Percentiles rank a stretch among this genome's conserved stretches.
Evolutionary conservation across 2,329 filamentous ascomycete species (phyloP).

Genomic region (Neurospora sp.): DNA sequence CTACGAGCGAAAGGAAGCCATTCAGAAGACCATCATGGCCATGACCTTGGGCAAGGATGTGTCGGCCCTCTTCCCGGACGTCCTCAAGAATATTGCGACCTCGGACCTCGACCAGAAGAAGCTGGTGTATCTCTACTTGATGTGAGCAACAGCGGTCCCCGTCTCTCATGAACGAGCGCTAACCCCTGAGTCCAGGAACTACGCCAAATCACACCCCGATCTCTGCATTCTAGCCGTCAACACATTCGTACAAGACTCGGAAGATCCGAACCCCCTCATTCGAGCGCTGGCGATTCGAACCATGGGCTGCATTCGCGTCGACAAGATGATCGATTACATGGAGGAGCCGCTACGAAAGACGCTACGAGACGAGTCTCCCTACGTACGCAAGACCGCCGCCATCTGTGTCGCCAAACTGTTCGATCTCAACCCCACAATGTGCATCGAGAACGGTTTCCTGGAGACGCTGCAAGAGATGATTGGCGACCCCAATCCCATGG

Average conservation of each 20-base stretch:
- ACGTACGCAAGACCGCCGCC: slow-evolving; percentile 94
- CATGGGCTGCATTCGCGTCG: slow-evolving; percentile 96
- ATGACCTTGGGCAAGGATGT: slow-evolving; percentile 99
- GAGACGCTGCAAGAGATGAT: slow-evolving; percentile 92
- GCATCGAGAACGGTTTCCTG: slow-evolving; percentile 92
- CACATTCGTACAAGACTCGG: slow-evolving; percentile 97
- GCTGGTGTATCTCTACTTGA: slow-evolving; percentile 94
- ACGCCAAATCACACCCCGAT: slow-evolving; percentile 97
- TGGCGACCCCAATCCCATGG: slow-evolving; percentile 96
- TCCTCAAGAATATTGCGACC: slow-evolving; percentile 97
- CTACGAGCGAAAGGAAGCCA: slow-evolving; percentile 96
- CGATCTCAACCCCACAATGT: slow-evolving; percentile 85
- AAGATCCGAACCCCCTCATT: slow-evolving; percentile 95
- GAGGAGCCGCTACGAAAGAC: slow-evolving; percentile 96
- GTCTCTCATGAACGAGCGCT: background rate
- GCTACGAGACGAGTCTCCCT: slow-evolving; percentile 90
- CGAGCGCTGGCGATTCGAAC: slow-evolving; percentile 91
- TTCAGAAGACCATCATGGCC: slow-evolving; percentile 99
- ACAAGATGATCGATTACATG: slow-evolving; percentile 99
- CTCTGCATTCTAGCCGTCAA: slow-evolving; percentile 98
- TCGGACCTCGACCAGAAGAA: slow-evolving; percentile 96
- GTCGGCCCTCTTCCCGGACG: slow-evolving; percentile 91
- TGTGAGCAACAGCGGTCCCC: slow-evolving; percentile 45
- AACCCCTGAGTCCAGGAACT: slow-evolving; percentile 59
- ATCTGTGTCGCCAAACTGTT: slow-evolving; percentile 98